A percentile compares a stretch with the other conserved stretches of the same genome.
Conservation (phyloP, 306 rosid species). For the Alnus rubra region DNA sequence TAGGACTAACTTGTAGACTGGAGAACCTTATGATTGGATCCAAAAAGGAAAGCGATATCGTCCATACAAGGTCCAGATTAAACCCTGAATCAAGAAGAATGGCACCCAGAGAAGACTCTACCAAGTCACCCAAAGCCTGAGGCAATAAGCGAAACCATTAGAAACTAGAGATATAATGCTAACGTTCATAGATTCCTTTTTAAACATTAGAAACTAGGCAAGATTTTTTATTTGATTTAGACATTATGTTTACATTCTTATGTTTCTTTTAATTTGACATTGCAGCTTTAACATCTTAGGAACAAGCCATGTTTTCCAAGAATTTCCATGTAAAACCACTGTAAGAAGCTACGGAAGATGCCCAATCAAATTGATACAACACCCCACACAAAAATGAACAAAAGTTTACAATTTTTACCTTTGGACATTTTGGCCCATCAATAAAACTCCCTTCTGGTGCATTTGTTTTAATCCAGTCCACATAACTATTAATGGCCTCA, state of each 20-base stretch:
- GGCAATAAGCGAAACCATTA: slow-evolving; percentile 26
- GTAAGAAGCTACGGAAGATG: no score
- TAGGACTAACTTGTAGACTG: slow-evolving; percentile 70
- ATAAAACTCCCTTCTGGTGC: slow-evolving; percentile 20
- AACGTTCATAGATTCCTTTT: neutral
- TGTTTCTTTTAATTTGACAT: neutral
- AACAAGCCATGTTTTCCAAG: neutral
- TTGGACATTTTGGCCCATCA: slow-evolving; percentile 74
- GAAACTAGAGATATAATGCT: neutral
- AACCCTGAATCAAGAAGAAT: slow-evolving; percentile 90
- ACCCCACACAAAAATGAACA: neutral
- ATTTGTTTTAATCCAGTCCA: slow-evolving; percentile 39
- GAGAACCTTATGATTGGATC: slow-evolving; percentile 74
- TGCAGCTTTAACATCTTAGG: neutral
- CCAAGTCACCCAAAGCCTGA: slow-evolving; percentile 90
- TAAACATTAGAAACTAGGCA: neutral
- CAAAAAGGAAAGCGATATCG: slow-evolving; percentile 71
- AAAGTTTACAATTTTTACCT: slow-evolving; percentile 49
- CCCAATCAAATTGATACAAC: no score
- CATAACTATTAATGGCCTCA: slow-evolving; percentile 60
- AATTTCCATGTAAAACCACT: neutral
- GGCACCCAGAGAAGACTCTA: slow-evolving; percentile 92
- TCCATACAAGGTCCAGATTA: slow-evolving; percentile 67
- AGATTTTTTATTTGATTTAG: neutral
- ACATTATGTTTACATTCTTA: neutral